Conservation (phyloP, 2,329 filamentous ascomycete genomes). For the Drechslerella stenobrocha region DNA sequence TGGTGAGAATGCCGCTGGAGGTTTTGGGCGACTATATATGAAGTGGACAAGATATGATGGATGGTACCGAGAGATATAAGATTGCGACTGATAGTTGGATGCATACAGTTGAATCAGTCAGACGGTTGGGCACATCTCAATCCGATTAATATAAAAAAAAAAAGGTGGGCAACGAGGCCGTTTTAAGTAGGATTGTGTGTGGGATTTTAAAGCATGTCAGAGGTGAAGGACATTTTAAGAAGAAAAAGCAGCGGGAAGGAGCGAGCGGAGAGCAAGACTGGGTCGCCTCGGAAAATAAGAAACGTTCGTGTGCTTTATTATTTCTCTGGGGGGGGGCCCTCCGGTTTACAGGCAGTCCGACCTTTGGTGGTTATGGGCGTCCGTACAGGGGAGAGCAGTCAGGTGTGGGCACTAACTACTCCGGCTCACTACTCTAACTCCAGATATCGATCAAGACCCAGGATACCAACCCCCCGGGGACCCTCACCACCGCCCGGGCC, state of each 20-base stretch:
- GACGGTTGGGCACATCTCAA: constrained; percentile 48
- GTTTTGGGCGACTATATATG: constrained; percentile 12
- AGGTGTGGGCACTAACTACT: neutral
- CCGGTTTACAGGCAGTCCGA: constrained; percentile 7
- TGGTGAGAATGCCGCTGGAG: constrained; percentile 5
- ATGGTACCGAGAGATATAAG: constrained; percentile 12
- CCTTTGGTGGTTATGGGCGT: no score
- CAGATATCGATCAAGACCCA: no score
- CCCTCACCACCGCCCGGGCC: no score
- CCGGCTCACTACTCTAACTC: no score
- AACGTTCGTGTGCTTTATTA: constrained; percentile 48
- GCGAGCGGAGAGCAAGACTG: constrained; percentile 47
- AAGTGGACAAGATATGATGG: constrained; percentile 14
- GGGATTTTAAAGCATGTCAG: constrained; percentile 49
- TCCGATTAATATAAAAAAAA: constrained; percentile 46
- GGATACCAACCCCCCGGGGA: no score
- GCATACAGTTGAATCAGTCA: constrained; percentile 47
- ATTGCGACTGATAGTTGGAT: constrained; percentile 29
- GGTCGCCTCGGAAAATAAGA: constrained; percentile 49
- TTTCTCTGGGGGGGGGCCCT: constrained; percentile 29
- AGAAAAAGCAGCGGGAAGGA: constrained; percentile 42
- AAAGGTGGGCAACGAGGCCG: constrained; percentile 48
- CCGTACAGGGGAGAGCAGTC: no score
- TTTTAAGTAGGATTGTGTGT: constrained; percentile 49
- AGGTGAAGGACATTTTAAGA: constrained; percentile 48